Base-by-base conservation (phyloP, 345 rosid genomes). In the Sapria himalayana region DNA sequence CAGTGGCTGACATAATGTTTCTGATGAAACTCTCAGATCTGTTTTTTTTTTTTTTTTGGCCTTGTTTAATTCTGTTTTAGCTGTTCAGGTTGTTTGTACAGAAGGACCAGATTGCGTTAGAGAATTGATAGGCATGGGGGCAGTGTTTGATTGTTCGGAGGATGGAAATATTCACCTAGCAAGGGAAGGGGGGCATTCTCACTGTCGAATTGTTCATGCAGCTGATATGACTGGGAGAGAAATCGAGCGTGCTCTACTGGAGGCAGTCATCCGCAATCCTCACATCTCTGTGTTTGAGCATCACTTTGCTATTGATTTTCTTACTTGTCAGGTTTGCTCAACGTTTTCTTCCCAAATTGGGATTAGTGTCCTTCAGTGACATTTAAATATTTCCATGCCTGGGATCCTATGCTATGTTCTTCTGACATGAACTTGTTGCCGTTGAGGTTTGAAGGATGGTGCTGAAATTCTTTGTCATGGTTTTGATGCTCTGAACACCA, bases 201-300 rank as follows among this genome's bases (percentile, higher is more conserved):
- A 89, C 61, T 72, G 4, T 58, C 63, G 98, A 58, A 82, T 82
- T 39, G 94, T 89, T 47, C 94, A 89, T 52, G 85, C 98, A 23
- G 93, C 98, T 41, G 98, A 89, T 63, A 76, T 82, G 91, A 89
- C 98, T 18, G 98, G 98, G 55, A 69, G 81, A 59, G 94, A 89
- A 73, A 89, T 89, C 17, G 94, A 82, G 57, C 69, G 98, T 49
- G 94, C 98, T 58, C 66, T 89, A 25, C 64, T 89, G 20, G 65
- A 76, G 51, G 93, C 94, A 12, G 91, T 76, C 52, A 46, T 61
- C 51, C 69, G 61, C 21, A 85, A 82, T 63, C 93, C 82, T 37
- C 74, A 72, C 46, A 89, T 89, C 36, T 55, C 61, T 10, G 62
- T 89, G 42, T 89, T 78, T 60, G 66, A 89, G 48, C 85, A 89